phyloP scores from a whole-genome alignment of 2,329 filamentous ascomycete genomes.

The Aspergillus latus region DNA sequence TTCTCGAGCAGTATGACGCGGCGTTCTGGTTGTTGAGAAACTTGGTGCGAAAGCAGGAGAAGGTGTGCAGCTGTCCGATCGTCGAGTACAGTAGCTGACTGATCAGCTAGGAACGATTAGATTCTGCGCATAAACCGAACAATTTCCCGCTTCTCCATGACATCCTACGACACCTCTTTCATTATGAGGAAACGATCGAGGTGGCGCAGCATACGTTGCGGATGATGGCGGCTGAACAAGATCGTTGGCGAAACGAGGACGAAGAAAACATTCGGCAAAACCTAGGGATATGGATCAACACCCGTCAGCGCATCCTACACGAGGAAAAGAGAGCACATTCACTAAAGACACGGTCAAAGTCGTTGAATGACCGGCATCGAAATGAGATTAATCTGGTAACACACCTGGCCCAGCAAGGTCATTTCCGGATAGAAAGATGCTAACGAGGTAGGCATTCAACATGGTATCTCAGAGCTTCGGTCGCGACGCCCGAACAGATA shows the following conservation, averaged over 20 bases:
- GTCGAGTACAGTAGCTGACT: not conserved
- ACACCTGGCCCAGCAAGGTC: not conserved
- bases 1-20: conserved; percentile 25
- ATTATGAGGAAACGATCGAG: conserved; percentile 32
- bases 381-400: conserved; percentile 36
- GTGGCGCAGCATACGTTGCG: conserved; percentile 30
- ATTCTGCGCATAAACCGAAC: not conserved
- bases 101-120: not conserved
- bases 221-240: conserved; percentile 23
- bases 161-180: conserved; percentile 33
- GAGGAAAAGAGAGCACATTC: conserved; percentile 24
- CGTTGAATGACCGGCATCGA: conserved; percentile 29
- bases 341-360: conserved; percentile 25
- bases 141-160: conserved; percentile 30
- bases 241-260: conserved; percentile 13
- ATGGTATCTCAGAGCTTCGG: conserved; percentile 28
- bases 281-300: conserved; percentile 1
- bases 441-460: conserved; percentile 27
- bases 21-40: conserved; percentile 32
- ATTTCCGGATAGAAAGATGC: too few species aligned
- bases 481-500: conserved; percentile 19
- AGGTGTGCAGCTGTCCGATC: conserved; percentile 19
- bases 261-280: not conserved
- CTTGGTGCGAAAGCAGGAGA: conserved; percentile 31
- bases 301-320: conserved; percentile 9